Conservation (phyloP, 306 rosid genomes). For the Leucaena leucocephala region DNA sequence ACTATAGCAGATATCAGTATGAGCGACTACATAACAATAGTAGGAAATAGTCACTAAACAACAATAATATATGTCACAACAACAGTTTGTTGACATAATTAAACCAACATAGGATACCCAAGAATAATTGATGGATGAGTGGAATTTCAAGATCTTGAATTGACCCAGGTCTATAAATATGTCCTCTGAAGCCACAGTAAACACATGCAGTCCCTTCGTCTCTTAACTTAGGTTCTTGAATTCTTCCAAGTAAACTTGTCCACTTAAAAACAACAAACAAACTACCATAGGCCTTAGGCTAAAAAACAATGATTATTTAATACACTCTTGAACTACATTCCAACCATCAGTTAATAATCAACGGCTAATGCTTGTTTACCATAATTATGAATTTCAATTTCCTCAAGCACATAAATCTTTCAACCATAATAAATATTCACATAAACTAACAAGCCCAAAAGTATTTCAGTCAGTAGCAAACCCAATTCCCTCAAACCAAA, state of each 20-base stretch:
- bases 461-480: neutral
- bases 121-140: neutral
- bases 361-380: neutral
- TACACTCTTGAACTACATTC: neutral
- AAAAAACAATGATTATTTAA: neutral
- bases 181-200: neutral
- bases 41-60: conserved; percentile 6
- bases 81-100: neutral
- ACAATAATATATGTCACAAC: neutral
- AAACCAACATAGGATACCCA: neutral
- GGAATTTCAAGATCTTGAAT: neutral
- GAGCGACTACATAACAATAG: neutral
- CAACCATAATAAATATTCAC: neutral
- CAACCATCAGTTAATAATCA: neutral
- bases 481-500: neutral
- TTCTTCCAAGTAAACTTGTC: neutral
- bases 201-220: neutral
- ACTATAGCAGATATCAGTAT: conserved; percentile 17
- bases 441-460: too few relatives aligned
- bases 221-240: neutral
- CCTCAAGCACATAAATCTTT: neutral
- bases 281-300: neutral
- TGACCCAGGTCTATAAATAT: neutral
- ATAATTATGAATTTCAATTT: conserved; percentile 16
- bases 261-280: neutral